These are phyloP conservation scores for Bipolaris victoriae DNA, from an alignment of 2,329 filamentous ascomycete genomes.

Conservation along the genomic window DNA sequence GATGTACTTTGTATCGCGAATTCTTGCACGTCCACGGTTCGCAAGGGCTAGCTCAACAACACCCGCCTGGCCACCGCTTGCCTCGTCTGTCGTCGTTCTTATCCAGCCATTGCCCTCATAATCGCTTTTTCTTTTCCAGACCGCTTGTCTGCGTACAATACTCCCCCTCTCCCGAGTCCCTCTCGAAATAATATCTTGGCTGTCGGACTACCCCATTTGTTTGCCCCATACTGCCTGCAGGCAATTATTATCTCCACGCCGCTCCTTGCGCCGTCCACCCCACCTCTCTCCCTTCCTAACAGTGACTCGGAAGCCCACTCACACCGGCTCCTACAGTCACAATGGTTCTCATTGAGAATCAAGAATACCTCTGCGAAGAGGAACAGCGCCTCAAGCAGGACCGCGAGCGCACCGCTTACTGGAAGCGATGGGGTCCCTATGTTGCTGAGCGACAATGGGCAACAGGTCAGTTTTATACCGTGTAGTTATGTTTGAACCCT, in stretches of 20 bases:
- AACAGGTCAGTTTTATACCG: slow-evolving; percentile 66
- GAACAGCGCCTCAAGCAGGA: slow-evolving; percentile 90
- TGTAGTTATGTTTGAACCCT: not conserved
- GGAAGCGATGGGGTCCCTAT: slow-evolving; percentile 98
- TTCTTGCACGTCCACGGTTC: slow-evolving; percentile 39
- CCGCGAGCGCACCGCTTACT: slow-evolving; percentile 82
- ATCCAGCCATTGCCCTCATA: slow-evolving; percentile 11
- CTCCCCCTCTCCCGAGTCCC: slow-evolving; percentile 4
- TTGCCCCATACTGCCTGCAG: slow-evolving; percentile 26
- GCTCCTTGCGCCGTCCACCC: slow-evolving; percentile 27
- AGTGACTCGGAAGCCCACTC: slow-evolving; percentile 9
- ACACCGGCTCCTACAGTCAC: slow-evolving; percentile 18
- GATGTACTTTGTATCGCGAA: slow-evolving; percentile 42
- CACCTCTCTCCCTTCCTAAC: slow-evolving; percentile 16
- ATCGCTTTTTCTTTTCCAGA: slow-evolving; percentile 15
- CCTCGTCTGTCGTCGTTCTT: slow-evolving; percentile 2
- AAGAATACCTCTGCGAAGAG: slow-evolving; percentile 87
- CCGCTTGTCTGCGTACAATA: slow-evolving; percentile 6
- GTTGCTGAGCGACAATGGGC: slow-evolving; percentile 95
- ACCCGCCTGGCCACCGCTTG: slow-evolving; percentile 29
- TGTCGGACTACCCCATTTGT: slow-evolving; percentile 28
- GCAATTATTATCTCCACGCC: slow-evolving; percentile 31
- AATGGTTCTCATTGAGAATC: slow-evolving; percentile 90
- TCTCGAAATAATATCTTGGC: slow-evolving; percentile 19
- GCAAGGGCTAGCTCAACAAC: slow-evolving; percentile 26